These are phyloP conservation scores for Panellus pusillus DNA, from an alignment of 768 basidiomycete species.

Conservation along the genomic window DNA sequence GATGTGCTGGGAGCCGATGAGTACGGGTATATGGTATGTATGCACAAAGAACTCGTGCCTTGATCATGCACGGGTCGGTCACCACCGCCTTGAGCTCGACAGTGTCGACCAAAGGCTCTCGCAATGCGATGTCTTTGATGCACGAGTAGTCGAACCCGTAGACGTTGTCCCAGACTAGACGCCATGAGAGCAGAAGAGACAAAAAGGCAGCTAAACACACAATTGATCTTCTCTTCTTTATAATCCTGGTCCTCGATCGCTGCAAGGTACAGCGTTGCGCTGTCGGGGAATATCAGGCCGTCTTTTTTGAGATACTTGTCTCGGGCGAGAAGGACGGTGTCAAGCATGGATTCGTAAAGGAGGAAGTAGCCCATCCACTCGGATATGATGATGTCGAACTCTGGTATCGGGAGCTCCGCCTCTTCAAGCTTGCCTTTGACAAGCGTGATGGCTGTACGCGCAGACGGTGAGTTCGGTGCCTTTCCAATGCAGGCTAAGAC, in stretches of 20 bases:
- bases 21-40: neutral
- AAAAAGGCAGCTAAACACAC: slow-evolving; percentile 48
- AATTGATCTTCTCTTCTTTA: slow-evolving; percentile 99
- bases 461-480: neutral
- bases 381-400: slow-evolving; percentile 98
- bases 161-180: slow-evolving; percentile 97
- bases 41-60: slow-evolving; percentile 45
- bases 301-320: slow-evolving; percentile 93
- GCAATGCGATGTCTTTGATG: slow-evolving; percentile 97
- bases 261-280: slow-evolving; percentile 86
- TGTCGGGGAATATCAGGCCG: slow-evolving; percentile 96
- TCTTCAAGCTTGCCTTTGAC: slow-evolving; percentile 99
- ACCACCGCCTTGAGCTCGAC: slow-evolving; percentile 96
- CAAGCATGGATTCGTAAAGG: slow-evolving; percentile 98
- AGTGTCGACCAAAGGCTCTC: slow-evolving; percentile 97
- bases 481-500: neutral
- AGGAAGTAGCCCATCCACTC: slow-evolving; percentile 99
- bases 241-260: slow-evolving; percentile 99
- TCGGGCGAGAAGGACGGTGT: slow-evolving; percentile 93
- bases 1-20: slow-evolving; percentile 59
- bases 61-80: slow-evolving; percentile 87
- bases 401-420: slow-evolving; percentile 77
- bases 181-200: neutral
- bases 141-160: slow-evolving; percentile 99
- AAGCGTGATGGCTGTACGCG: slow-evolving; percentile 78